These are phyloP conservation scores for Lentinula aciculospora DNA, from an alignment of 768 basidiomycete genomes.

Conservation along the genomic window DNA sequence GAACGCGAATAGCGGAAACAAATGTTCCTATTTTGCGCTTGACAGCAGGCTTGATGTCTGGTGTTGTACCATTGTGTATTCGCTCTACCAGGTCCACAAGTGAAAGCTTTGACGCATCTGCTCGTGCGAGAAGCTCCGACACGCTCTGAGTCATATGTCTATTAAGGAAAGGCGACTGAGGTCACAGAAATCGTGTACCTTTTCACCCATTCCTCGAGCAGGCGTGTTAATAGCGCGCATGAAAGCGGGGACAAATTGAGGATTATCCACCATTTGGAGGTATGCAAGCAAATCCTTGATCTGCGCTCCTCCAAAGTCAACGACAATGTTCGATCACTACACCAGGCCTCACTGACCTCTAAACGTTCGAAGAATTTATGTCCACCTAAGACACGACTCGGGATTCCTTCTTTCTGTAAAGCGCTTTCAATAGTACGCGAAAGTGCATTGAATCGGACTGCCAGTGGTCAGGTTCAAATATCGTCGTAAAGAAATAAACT, in stretches of 20 bases:
- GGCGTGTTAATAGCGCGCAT: constrained; percentile 70
- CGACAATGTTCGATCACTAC: not conserved
- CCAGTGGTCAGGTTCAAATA: not conserved
- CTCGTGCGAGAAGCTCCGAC: constrained; percentile 46
- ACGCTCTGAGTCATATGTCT: constrained; percentile 41
- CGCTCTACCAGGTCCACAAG: constrained; percentile 56
- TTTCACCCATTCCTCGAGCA: constrained; percentile 68
- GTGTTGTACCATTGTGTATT: constrained; percentile 54
- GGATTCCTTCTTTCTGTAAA: constrained; percentile 75
- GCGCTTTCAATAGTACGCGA: constrained; percentile 72
- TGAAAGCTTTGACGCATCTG: constrained; percentile 45
- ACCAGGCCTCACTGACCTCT: constrained; percentile 41
- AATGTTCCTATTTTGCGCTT: constrained; percentile 61
- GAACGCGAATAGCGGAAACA: constrained; percentile 44
- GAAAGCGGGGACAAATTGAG: constrained; percentile 60
- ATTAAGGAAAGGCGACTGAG: not conserved
- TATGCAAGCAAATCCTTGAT: constrained; percentile 82
- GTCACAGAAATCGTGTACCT: constrained; percentile 34
- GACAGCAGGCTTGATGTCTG: constrained; percentile 62
- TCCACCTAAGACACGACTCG: constrained; percentile 68
- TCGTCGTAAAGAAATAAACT: not conserved
- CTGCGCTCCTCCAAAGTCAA: constrained; percentile 22
- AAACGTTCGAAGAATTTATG: constrained; percentile 84
- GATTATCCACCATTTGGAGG: constrained; percentile 78
- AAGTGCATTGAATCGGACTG: constrained; percentile 79